Conservation (phyloP, 1,284 basidiomycete species). For the Stereum hirsutum region DNA sequence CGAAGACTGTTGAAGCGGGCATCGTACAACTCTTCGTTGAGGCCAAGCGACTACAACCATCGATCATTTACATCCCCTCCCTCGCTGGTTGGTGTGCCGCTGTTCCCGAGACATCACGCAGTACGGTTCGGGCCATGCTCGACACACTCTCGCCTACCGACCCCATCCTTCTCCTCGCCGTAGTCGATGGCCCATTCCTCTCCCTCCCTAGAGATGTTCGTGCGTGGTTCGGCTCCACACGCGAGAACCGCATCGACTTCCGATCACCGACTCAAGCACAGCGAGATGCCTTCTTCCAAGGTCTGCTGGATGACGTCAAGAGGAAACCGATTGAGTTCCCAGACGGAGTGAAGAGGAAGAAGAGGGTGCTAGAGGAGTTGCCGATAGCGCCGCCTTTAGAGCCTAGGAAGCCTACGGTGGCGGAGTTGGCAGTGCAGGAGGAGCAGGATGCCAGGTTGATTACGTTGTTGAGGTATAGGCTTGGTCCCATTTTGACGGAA, state of each 20-base stretch:
- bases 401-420: conserved; percentile 74
- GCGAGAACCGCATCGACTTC: conserved; percentile 70
- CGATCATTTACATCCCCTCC: conserved; percentile 91
- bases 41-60: conserved; percentile 95
- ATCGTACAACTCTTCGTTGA: conserved; percentile 97
- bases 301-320: conserved; percentile 58
- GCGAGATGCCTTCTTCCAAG: conserved; percentile 73
- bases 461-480: conserved; percentile 79
- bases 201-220: conserved; percentile 79
- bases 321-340: conserved; percentile 85
- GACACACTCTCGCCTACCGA: conserved; percentile 88
- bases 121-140: conserved; percentile 85
- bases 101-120: conserved; percentile 77
- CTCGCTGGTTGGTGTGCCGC: conserved; percentile 82
- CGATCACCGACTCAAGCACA: conserved; percentile 40
- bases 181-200: conserved; percentile 72
- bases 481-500: conserved; percentile 83
- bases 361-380: conserved; percentile 79
- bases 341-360: conserved; percentile 80
- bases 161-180: conserved; percentile 84
- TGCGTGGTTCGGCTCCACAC: conserved; percentile 83
- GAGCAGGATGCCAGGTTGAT: conserved; percentile 77
- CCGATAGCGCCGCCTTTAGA: conserved; percentile 87
- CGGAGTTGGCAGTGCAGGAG: conserved; percentile 77
- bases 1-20: conserved; percentile 84